phyloP scores from a whole-genome alignment of 768 basidiomycete species.

The Lactarius vividus region DNA sequence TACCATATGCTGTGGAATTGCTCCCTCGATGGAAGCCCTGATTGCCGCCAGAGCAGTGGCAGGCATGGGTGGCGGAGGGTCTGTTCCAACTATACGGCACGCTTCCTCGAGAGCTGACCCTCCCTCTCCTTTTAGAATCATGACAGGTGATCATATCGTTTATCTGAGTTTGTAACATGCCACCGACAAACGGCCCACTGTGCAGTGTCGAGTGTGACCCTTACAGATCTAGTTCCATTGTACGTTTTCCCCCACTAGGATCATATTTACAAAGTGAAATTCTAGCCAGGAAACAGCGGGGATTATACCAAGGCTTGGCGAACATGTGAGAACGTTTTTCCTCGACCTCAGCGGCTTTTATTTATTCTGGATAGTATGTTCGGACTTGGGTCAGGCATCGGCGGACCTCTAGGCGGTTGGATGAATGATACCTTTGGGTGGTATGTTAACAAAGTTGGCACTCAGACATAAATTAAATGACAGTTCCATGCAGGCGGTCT shows the following conservation, averaged over 20 bases:
- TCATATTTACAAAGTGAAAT: slow-evolving; percentile 15
- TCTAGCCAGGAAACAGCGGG: slow-evolving; percentile 67
- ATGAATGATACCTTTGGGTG: slow-evolving; percentile 84
- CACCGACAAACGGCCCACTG: background rate
- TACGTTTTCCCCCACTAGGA: slow-evolving; percentile 39
- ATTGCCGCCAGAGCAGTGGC: slow-evolving; percentile 82
- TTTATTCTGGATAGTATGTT: slow-evolving; percentile 52
- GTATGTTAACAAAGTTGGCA: slow-evolving; percentile 41
- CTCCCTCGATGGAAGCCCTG: slow-evolving; percentile 79
- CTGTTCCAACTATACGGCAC: slow-evolving; percentile 37
- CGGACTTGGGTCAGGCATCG: slow-evolving; percentile 78
- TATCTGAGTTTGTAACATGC: slow-evolving; percentile 8
- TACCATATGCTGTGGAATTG: slow-evolving; percentile 82
- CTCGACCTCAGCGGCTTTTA: slow-evolving; percentile 4
- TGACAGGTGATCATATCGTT: slow-evolving; percentile 60
- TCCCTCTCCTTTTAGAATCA: slow-evolving; percentile 50
- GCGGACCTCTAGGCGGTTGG: slow-evolving; percentile 82
- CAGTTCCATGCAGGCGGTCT: slow-evolving; percentile 55
- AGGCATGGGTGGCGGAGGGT: slow-evolving; percentile 92
- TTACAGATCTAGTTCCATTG: slow-evolving; percentile 89
- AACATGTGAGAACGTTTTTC: slow-evolving; percentile 58
- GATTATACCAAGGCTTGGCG: slow-evolving; percentile 87
- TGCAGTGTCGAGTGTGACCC: slow-evolving; percentile 76
- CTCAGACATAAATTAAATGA: background rate
- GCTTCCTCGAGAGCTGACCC: slow-evolving; percentile 30